Base-by-base conservation (phyloP, 768 basidiomycete genomes). In the Lenzites betulinus region DNA sequence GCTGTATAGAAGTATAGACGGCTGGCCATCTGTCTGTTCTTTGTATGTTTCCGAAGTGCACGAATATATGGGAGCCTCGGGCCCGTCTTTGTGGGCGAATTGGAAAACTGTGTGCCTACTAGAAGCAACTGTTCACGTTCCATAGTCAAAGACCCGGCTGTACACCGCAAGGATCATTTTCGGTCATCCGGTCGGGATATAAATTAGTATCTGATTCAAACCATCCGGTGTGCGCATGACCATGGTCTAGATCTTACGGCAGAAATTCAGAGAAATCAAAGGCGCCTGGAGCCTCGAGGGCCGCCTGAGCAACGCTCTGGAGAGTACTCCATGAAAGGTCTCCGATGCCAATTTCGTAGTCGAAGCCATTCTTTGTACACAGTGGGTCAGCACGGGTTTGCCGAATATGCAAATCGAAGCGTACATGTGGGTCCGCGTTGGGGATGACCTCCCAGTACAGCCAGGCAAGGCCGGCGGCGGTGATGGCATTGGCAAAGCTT, bases 361-460 rank as follows among this genome's bases (percentile, higher is more conserved):
- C 70, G 22, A 3, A 23, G 25, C 63, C 65, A 30, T 59, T 22
- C 56, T 52, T 30, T 9, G 12, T 18, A 8, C 6, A 25, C 22
- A 33, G 30, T 33, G 11, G 22, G 44, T 46, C 44, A 46, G 44
- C 22, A 15, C 20, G 23, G 18, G 4, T 4, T 15, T 39, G 3
- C 15, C 38, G 38, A 39, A 16, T 5, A 39, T 20, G 1, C n/a
- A 30, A 35, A 43, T 63, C 35, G 11, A 3, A 25, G 53, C 72
- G 59, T 55, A 75, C 68, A 54, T 75, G 74, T 11, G 74, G 74
- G 50, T 76, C 76, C 7, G 67, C 53, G 58, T 76, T 75, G 35
- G 70, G 76, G 46, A 78, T 62, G 25, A 75, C 69, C 59, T 78
- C 69, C 75, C 77, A 77, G 60, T 77, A 76, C n/a, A 76, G 49